Base-by-base conservation (phyloP, 2,329 filamentous ascomycete genomes). In the Aureobasidium sp. region DNA sequence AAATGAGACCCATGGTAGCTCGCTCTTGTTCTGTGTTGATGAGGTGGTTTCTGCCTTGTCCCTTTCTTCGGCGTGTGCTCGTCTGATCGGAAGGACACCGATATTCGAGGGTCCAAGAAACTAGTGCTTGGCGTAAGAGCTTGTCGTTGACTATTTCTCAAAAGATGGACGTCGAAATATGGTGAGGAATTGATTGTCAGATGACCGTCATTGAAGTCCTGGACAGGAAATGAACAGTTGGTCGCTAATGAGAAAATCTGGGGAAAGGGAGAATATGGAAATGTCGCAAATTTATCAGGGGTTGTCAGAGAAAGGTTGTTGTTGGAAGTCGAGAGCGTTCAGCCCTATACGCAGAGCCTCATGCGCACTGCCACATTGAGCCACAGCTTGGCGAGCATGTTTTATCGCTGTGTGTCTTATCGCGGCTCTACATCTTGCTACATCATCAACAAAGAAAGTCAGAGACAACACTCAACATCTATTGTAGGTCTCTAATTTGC, bases 1-100 rank as follows among this genome's bases (percentile, higher is more conserved):
- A 66, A 27, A 74, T 56, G 56, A 73, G 59, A 24, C 31, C 24
- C 57, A 50, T 50, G 9, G 12, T 48, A 33, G 12, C 56, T 59
- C 1, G 22, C 31, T 24, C n/a, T 37, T 29, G n/a, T 40, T 29
- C 2, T 29, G 31, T 39, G 11, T 29, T 24, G 40, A n/a, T 7
- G 12, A 42, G 17, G 27, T 33, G 7, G 29, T 35, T 22, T 57
- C 24, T 19, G 29, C 27, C 27, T 4, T 37, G 8, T 2, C 37
- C 31, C 15, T 33, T 19, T 35, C 17, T 33, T 47, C 17, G n/a
- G 17, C 31, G 22, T 44, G 39, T 11, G 14, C 40, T 44, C 31
- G 37, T 56, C n/a, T 9, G 17, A 57, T 17, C 29, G 35, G 14
- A 39, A 8, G 9, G 29, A 50, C 31, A 42, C 57, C 57, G 19